These are phyloP conservation scores for Castanea sativa DNA, from an alignment of 306 rosid genomes.

Conservation along the genomic window DNA sequence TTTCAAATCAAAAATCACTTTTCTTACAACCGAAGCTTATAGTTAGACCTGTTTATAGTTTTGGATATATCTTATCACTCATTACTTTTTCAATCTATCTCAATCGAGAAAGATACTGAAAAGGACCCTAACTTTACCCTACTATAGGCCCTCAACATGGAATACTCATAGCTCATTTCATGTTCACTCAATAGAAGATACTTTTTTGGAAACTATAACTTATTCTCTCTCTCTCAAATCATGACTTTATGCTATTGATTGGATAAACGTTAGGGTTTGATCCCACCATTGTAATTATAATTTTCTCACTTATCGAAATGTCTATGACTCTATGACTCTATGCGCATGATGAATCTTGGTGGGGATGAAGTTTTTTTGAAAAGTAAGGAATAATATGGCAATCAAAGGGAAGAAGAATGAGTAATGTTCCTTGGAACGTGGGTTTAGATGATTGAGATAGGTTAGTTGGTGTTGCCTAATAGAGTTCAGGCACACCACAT, in stretches of 20 bases:
- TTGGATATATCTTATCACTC: no score
- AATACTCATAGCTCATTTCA: slow-evolving; percentile 5
- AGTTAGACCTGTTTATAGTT: no score
- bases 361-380: background rate
- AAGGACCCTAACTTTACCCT: background rate
- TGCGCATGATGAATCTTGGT: slow-evolving; percentile 19
- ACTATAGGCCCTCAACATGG: background rate
- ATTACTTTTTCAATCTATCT: slow-evolving; percentile 12
- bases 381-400: slow-evolving; percentile 33
- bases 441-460: slow-evolving; percentile 33
- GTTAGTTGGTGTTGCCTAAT: slow-evolving; percentile 37
- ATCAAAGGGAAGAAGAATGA: slow-evolving; percentile 16
- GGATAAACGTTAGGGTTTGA: slow-evolving; percentile 6
- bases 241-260: background rate
- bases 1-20: no score
- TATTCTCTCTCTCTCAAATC: background rate
- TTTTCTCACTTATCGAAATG: slow-evolving; percentile 13
- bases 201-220: slow-evolving; percentile 4
- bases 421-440: slow-evolving; percentile 28
- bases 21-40: no score
- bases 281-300: slow-evolving; percentile 5
- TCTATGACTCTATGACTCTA: background rate
- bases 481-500: slow-evolving; percentile 38
- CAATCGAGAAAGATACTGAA: slow-evolving; percentile 22
- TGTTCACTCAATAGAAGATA: slow-evolving; percentile 11